Evolutionary conservation across 768 basidiomycete species (phyloP).

Genomic region (Tulasnella sp.): DNA sequence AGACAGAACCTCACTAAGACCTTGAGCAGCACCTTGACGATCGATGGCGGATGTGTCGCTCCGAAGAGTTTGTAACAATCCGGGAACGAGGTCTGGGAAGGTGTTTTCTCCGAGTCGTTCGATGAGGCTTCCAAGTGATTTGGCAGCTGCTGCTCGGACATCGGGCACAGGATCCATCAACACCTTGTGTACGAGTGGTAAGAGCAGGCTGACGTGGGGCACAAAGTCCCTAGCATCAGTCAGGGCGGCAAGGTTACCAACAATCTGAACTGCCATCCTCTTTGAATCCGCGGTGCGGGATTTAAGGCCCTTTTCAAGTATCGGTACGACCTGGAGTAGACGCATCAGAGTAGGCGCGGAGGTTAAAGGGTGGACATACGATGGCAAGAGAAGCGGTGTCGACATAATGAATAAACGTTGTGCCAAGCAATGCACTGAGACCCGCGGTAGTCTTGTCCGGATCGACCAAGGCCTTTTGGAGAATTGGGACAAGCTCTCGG

Average conservation of each 20-base stretch:
- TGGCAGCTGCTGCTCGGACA: slow-evolving; percentile 92
- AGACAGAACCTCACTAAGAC: slow-evolving; percentile 86
- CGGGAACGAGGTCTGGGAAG: slow-evolving; percentile 93
- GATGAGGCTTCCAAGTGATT: slow-evolving; percentile 90
- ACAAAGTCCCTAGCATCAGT: slow-evolving; percentile 88
- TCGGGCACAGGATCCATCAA: slow-evolving; percentile 96
- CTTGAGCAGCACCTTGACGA: slow-evolving; percentile 95
- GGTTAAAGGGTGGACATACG: slow-evolving; percentile 34
- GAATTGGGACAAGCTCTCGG: slow-evolving; percentile 71
- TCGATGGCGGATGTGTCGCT: slow-evolving; percentile 92
- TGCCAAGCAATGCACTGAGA: slow-evolving; percentile 74
- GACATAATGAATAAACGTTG: slow-evolving; percentile 95
- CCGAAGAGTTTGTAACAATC: slow-evolving; percentile 73
- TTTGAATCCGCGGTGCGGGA: slow-evolving; percentile 91
- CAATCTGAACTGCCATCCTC: slow-evolving; percentile 90
- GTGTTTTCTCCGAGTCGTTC: slow-evolving; percentile 88
- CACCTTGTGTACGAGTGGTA: slow-evolving; percentile 85
- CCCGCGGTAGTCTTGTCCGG: slow-evolving; percentile 83
- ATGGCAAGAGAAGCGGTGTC: slow-evolving; percentile 92
- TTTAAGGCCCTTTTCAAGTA: slow-evolving; percentile 81
- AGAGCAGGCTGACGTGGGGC: slow-evolving; percentile 76
- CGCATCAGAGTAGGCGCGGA: slow-evolving; percentile 8
- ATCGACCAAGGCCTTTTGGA: slow-evolving; percentile 92
- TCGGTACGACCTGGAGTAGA: slow-evolving; percentile 65
- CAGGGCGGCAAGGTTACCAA: slow-evolving; percentile 88